Evolutionary conservation across 805 yeast species (phyloP).

Genomic region (Diddensiella caesifluorescens): DNA sequence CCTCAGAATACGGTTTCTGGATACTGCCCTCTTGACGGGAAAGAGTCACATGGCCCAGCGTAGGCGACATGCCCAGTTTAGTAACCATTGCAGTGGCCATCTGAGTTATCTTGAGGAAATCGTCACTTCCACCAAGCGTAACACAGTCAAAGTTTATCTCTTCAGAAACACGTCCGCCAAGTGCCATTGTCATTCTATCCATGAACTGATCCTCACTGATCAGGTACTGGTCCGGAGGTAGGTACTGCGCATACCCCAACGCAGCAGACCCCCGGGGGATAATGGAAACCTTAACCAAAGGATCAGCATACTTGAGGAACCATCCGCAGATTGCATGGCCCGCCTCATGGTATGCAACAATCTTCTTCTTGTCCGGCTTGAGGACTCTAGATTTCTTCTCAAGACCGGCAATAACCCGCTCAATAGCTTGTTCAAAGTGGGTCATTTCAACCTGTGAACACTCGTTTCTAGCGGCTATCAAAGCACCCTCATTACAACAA

Average conservation of each 20-base stretch:
- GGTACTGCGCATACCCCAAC: slow-evolving; percentile 90
- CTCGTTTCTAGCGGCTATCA: slow-evolving; percentile 80
- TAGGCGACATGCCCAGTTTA: slow-evolving; percentile 79
- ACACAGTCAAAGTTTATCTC: slow-evolving; percentile 83
- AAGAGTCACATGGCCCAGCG: slow-evolving; percentile 62
- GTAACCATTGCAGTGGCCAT: slow-evolving; percentile 90
- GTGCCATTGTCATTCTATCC: slow-evolving; percentile 89
- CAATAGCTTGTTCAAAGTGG: slow-evolving; percentile 90
- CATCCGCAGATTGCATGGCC: slow-evolving; percentile 97
- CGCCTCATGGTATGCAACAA: slow-evolving; percentile 93
- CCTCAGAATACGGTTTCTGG: slow-evolving; percentile 65
- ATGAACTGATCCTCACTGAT: slow-evolving; percentile 67
- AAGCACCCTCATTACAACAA: slow-evolving; percentile 90
- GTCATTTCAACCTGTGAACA: slow-evolving; percentile 54
- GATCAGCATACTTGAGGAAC: slow-evolving; percentile 84
- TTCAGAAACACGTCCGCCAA: slow-evolving; percentile 90
- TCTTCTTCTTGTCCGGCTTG: slow-evolving; percentile 71
- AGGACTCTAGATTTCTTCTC: slow-evolving; percentile 79
- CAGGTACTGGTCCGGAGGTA: slow-evolving; percentile 84
- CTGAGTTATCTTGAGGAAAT: slow-evolving; percentile 82
- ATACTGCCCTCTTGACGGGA: slow-evolving; percentile 35
- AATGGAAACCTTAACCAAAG: slow-evolving; percentile 85
- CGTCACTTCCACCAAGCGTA: slow-evolving; percentile 89
- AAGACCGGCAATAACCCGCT: slow-evolving; percentile 90
- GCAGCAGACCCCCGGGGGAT: slow-evolving; percentile 95